Evolutionary conservation across 164 flowering plant species (phyloP).

Genomic region (Macadamia tetraphylla): DNA sequence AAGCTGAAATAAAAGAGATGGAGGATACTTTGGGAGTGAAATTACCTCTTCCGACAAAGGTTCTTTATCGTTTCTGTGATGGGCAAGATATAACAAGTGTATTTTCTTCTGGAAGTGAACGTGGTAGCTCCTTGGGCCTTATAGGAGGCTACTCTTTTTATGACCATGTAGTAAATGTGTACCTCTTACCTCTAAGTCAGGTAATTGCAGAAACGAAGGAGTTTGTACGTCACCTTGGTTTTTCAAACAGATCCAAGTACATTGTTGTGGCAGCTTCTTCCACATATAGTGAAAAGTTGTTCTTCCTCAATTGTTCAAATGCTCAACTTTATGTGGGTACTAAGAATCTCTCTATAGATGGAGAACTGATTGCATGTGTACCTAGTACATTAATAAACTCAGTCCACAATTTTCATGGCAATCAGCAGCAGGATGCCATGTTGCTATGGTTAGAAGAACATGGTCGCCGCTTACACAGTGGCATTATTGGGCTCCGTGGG

Average conservation of each 20-base stretch:
- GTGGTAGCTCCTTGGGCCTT: constrained; percentile 41
- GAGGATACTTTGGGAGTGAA: constrained; percentile 60
- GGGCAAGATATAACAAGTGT: constrained; percentile 48
- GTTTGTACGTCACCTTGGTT: constrained; percentile 27
- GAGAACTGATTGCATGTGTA: constrained; percentile 87
- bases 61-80: constrained; percentile 78
- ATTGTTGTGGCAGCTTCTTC: constrained; percentile 66
- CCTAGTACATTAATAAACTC: constrained; percentile 43
- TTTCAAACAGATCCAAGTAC: constrained; percentile 33
- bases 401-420: constrained; percentile 29
- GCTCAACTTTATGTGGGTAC: constrained; percentile 88
- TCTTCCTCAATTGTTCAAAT: constrained; percentile 62
- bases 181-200: constrained; percentile 47
- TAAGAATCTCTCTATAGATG: constrained; percentile 36
- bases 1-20: constrained; percentile 47
- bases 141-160: constrained; percentile 86
- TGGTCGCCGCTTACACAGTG: constrained; percentile 63
- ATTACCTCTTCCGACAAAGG: constrained; percentile 69
- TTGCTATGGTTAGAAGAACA: constrained; percentile 95
- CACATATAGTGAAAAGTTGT: constrained; percentile 42
- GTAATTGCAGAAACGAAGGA: constrained; percentile 40
- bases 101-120: constrained; percentile 1
- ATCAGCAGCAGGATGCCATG: constrained; percentile 68
- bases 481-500: constrained; percentile 47
- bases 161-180: constrained; percentile 60